Percentiles rank a stretch among this genome's conserved stretches.
These are phyloP conservation scores for Allium cepa DNA, from an alignment of 106 monocot genomes.

Conservation along the genomic window DNA sequence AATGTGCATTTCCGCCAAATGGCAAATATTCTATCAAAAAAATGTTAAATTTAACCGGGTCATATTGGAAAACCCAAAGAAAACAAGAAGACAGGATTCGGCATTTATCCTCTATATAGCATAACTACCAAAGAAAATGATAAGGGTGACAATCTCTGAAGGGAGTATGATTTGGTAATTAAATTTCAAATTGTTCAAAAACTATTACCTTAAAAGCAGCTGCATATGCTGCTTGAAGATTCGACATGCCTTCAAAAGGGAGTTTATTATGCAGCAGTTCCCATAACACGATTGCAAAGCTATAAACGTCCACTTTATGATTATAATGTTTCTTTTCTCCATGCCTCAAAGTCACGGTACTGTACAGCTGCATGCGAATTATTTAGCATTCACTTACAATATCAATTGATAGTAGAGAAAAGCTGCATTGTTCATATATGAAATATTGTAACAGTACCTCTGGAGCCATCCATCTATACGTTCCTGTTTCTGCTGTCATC, in stretches of 20 bases:
- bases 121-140: no score
- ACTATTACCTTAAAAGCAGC: constrained; percentile 91
- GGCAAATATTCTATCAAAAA: no score
- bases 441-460: constrained; percentile 39
- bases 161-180: no score
- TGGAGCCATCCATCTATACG: constrained; percentile 99
- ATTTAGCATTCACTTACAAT: constrained; percentile 3
- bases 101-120: no score
- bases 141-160: no score
- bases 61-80: no score
- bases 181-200: no score
- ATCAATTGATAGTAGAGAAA: not conserved
- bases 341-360: constrained; percentile 97
- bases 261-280: constrained; percentile 88
- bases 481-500: constrained; percentile 99
- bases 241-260: constrained; percentile 99
- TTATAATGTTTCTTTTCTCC: constrained; percentile 99
- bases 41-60: no score
- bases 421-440: not conserved
- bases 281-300: constrained; percentile 97
- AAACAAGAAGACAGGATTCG: no score
- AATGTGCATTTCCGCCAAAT: no score
- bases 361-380: constrained; percentile 54
- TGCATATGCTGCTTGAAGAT: constrained; percentile 97
- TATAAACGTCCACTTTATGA: constrained; percentile 98